Conservation (phyloP, 495 filamentous ascomycete genomes). For the Lepraria neglecta region DNA sequence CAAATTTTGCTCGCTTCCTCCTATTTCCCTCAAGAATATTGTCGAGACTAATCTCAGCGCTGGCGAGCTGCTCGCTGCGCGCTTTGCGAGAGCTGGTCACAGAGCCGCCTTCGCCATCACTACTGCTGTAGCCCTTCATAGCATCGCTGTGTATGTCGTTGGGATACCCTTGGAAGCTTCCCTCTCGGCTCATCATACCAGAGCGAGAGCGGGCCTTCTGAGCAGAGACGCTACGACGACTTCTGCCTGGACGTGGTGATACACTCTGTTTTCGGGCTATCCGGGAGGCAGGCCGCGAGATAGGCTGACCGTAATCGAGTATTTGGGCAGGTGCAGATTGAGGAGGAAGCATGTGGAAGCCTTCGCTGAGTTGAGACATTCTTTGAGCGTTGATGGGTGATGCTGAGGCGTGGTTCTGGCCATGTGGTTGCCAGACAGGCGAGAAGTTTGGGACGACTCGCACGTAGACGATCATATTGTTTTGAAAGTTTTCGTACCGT, state of each 20-base stretch:
- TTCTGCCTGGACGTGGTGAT: slow-evolving; percentile 69
- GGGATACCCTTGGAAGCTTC: slow-evolving; percentile 59
- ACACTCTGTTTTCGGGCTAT: slow-evolving; percentile 68
- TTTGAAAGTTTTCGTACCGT: slow-evolving; percentile 84
- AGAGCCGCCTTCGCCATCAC: slow-evolving; percentile 68
- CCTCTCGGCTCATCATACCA: slow-evolving; percentile 59
- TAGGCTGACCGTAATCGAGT: slow-evolving; percentile 49
- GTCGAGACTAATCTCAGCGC: slow-evolving; percentile 91
- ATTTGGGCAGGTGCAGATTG: slow-evolving; percentile 42
- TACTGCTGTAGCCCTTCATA: slow-evolving; percentile 68
- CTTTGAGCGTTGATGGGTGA: slow-evolving; percentile 40
- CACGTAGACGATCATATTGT: slow-evolving; percentile 86
- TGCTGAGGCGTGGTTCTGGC: slow-evolving; percentile 34
- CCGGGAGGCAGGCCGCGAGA: slow-evolving; percentile 60
- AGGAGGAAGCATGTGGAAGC: slow-evolving; percentile 51
- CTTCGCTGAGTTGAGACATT: slow-evolving; percentile 48
- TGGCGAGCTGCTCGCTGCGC: slow-evolving; percentile 75
- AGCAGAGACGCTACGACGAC: slow-evolving; percentile 71
- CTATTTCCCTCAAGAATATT: slow-evolving; percentile 97
- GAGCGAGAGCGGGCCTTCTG: slow-evolving; percentile 64
- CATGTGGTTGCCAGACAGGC: slow-evolving; percentile 37
- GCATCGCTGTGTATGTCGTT: slow-evolving; percentile 56
- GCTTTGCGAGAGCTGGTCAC: slow-evolving; percentile 61
- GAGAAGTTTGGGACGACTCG: slow-evolving; percentile 62
- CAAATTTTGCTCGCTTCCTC: slow-evolving; percentile 93